These are phyloP conservation scores for Trypanosomatidae sp. DNA, from an alignment of 208 protist genomes.

Conservation along the genomic window DNA sequence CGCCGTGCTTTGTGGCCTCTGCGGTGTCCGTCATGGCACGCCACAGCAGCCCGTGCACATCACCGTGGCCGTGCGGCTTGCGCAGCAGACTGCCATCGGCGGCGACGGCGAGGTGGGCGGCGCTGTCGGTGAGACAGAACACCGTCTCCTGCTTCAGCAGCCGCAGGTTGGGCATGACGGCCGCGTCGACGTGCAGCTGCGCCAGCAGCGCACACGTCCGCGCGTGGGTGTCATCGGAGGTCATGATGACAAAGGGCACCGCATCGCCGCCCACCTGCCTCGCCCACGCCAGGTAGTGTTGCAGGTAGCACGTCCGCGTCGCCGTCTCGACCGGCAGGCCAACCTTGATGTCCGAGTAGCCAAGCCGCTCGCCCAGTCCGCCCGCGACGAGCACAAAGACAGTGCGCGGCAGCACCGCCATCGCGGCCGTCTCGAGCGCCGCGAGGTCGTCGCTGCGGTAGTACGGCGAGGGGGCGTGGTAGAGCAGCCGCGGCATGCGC, in stretches of 20 bases:
- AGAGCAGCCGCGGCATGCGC: slow-evolving; percentile 43
- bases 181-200: slow-evolving; percentile 13
- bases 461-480: slow-evolving; percentile 36
- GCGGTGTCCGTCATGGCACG: slow-evolving; percentile 5
- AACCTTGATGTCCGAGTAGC: slow-evolving; percentile 85
- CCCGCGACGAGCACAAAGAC: slow-evolving; percentile 88
- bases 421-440: slow-evolving; percentile 27
- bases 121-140: slow-evolving; percentile 71
- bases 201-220: slow-evolving; percentile 60
- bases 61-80: slow-evolving; percentile 93
- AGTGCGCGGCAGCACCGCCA: slow-evolving; percentile 17
- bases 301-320: slow-evolving; percentile 60
- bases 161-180: slow-evolving; percentile 41
- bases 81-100: slow-evolving; percentile 40
- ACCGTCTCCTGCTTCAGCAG: slow-evolving; percentile 87
- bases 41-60: slow-evolving; percentile 87
- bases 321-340: slow-evolving; percentile 78
- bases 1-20: background rate
- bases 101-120: slow-evolving; percentile 51
- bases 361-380: slow-evolving; percentile 88
- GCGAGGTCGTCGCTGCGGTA: slow-evolving; percentile 15
- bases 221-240: slow-evolving; percentile 85
- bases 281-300: slow-evolving; percentile 66
- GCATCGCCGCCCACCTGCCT: slow-evolving; percentile 15
- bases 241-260: slow-evolving; percentile 91